Evolutionary conservation across 2,329 filamentous ascomycete species (phyloP).

Genomic region (Fusarium heterosporum): DNA sequence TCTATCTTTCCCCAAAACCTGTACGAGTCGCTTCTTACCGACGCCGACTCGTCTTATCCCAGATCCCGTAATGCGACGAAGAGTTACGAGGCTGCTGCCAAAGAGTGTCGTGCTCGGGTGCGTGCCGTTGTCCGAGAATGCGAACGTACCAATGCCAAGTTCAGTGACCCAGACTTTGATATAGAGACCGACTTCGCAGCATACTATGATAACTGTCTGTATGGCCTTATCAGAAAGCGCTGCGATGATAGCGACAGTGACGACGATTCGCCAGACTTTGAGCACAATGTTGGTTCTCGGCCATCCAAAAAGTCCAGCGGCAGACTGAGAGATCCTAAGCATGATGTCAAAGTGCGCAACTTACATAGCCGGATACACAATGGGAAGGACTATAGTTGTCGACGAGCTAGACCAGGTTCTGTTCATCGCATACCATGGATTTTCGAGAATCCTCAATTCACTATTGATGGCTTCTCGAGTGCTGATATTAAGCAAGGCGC

Average conservation of each 20-base stretch:
- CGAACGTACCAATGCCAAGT: slow-evolving; percentile 59
- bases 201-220: slow-evolving; percentile 52
- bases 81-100: slow-evolving; percentile 57
- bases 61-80: slow-evolving; percentile 55
- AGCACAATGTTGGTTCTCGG: neutral
- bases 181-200: slow-evolving; percentile 56
- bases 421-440: slow-evolving; percentile 59
- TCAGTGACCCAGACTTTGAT: slow-evolving; percentile 59
- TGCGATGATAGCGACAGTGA: slow-evolving; percentile 31
- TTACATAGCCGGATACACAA: slow-evolving; percentile 25
- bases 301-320: slow-evolving; percentile 30
- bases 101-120: slow-evolving; percentile 56
- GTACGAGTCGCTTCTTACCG: slow-evolving; percentile 50
- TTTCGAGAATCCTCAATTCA: slow-evolving; percentile 57
- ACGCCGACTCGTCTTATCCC: slow-evolving; percentile 39
- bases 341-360: slow-evolving; percentile 27
- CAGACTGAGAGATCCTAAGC: slow-evolving; percentile 27
- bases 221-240: slow-evolving; percentile 46
- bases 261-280: slow-evolving; percentile 3
- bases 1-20: slow-evolving; percentile 58
- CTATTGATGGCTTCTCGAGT: slow-evolving; percentile 54
- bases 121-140: slow-evolving; percentile 56
- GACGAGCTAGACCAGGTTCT: slow-evolving; percentile 49
- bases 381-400: slow-evolving; percentile 3
- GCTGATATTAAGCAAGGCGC: slow-evolving; percentile 58